These are phyloP conservation scores for Sordaria brevicollis DNA, from an alignment of 495 filamentous ascomycete genomes.

Conservation along the genomic window DNA sequence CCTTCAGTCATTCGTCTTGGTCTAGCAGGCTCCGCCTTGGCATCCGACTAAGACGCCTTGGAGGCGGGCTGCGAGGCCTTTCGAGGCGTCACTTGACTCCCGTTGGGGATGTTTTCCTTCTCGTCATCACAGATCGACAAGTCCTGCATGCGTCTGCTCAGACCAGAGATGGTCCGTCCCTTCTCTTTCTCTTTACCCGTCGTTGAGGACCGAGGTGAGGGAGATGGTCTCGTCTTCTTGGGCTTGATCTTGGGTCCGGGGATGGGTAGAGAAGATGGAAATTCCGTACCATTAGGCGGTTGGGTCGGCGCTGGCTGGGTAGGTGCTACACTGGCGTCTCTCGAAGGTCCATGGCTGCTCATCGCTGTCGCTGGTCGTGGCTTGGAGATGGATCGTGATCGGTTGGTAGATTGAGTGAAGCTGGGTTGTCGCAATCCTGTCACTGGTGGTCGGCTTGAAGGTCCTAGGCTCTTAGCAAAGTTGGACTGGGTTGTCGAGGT, in stretches of 20 bases:
- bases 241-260: conserved; percentile 5
- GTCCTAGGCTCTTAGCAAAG: conserved; percentile 49
- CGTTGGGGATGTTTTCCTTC: not conserved
- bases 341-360: conserved; percentile 36
- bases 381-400: conserved; percentile 23
- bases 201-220: conserved; percentile 18
- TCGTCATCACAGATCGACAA: conserved; percentile 21
- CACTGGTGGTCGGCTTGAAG: conserved; percentile 38
- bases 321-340: conserved; percentile 24
- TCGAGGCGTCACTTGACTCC: conserved; percentile 32
- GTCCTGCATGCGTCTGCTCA: conserved; percentile 12
- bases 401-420: conserved; percentile 31
- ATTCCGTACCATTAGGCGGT: conserved; percentile 60
- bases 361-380: conserved; percentile 51
- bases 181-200: conserved; percentile 13
- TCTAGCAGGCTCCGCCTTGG: conserved; percentile 1
- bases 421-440: conserved; percentile 36
- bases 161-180: conserved; percentile 4
- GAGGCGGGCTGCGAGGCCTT: conserved; percentile 1
- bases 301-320: conserved; percentile 28
- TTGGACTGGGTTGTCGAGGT: conserved; percentile 24
- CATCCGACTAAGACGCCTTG: conserved; percentile 7
- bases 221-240: conserved; percentile 17
- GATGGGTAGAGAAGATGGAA: conserved; percentile 10
- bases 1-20: conserved; percentile 1